Conservation (phyloP, 1,284 basidiomycete genomes). For the Phylloporus gajari region DNA sequence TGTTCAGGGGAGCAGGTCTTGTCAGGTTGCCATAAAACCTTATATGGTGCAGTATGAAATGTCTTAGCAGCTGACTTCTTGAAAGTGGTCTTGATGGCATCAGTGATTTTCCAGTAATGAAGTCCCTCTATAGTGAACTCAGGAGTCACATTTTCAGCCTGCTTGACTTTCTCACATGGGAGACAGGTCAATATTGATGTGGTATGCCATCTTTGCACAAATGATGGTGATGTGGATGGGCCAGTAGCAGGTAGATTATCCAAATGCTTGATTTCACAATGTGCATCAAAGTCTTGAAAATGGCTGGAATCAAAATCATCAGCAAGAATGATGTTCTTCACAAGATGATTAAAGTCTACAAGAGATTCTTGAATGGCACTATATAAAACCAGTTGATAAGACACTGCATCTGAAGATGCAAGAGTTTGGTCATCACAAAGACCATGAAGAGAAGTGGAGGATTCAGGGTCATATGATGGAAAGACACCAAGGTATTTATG, state of each 20-base stretch:
- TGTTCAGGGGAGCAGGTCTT: constrained; percentile 21
- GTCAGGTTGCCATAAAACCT: constrained; percentile 30
- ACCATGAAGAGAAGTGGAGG: background rate
- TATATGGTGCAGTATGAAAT: constrained; percentile 39
- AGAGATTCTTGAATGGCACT: constrained; percentile 38
- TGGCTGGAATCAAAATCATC: constrained; percentile 33
- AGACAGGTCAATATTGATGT: constrained; percentile 29
- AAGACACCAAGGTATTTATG: constrained; percentile 1
- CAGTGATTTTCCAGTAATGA: constrained; percentile 20
- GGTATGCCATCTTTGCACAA: constrained; percentile 35
- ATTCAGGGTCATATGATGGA: constrained; percentile 13
- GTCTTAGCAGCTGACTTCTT: constrained; percentile 14
- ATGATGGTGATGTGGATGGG: background rate
- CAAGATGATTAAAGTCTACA: constrained; percentile 40
- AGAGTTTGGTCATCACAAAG: background rate
- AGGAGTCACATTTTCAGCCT: constrained; percentile 4
- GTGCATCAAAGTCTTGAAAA: constrained; percentile 26
- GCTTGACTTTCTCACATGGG: constrained; percentile 26
- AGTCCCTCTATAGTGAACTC: constrained; percentile 21
- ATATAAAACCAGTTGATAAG: constrained; percentile 45
- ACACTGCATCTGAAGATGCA: background rate
- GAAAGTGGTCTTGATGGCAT: constrained; percentile 25
- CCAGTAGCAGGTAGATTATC: constrained; percentile 14
- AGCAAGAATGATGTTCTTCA: constrained; percentile 41
- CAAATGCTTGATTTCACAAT: constrained; percentile 21